These are phyloP conservation scores for Sechiopsis laciniata DNA, from an alignment of 306 rosid species.

Conservation along the genomic window DNA sequence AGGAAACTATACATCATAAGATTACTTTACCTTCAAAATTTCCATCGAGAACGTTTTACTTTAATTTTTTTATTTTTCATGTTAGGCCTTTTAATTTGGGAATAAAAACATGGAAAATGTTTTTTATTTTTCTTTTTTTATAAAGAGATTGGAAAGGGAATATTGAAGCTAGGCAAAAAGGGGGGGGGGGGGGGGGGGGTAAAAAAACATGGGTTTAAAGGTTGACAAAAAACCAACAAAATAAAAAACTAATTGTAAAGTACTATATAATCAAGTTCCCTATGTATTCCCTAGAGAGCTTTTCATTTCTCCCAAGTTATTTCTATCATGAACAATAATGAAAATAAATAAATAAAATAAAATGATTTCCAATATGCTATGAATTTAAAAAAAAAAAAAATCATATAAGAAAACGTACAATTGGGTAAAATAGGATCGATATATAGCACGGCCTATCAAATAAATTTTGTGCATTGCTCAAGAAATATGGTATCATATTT, in stretches of 20 bases:
- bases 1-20: no score
- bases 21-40: no score
- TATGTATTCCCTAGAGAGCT: neutral
- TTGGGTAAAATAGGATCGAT: neutral
- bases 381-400: neutral
- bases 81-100: no score
- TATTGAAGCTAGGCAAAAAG: neutral
- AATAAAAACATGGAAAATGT: no score
- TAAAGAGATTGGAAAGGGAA: neutral
- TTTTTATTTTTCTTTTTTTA: no score
- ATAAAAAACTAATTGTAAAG: slow-evolving; percentile 10
- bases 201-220: neutral
- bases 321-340: neutral
- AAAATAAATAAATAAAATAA: neutral
- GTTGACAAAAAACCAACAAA: neutral
- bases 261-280: neutral
- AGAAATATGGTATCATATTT: neutral
- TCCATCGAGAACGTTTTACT: no score
- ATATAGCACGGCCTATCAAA: neutral
- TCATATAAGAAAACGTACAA: neutral
- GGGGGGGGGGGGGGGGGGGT: no score
- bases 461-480: neutral
- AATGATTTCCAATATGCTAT: no score
- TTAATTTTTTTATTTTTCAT: no score
- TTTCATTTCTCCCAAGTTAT: slow-evolving; percentile 11